Conservation (phyloP, 2,329 filamentous ascomycete species). For the Hortaea werneckii region DNA sequence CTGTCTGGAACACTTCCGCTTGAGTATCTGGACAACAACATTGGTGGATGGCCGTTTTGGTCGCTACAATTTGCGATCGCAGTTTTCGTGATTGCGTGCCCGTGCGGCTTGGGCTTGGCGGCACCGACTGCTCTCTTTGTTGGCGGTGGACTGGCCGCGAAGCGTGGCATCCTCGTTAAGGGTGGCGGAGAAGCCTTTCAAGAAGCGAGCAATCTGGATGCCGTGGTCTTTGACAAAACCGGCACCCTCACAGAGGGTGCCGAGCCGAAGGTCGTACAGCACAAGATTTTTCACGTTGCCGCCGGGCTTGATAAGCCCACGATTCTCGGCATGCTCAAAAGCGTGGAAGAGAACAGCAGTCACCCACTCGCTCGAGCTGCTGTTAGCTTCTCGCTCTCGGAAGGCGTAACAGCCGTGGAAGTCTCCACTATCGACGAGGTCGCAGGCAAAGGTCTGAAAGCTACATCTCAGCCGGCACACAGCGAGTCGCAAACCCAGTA, state of each 20-base stretch:
- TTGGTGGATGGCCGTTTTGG: constrained; percentile 61
- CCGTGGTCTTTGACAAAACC: constrained; percentile 64
- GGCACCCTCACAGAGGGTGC: constrained; percentile 68
- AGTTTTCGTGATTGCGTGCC: constrained; percentile 79
- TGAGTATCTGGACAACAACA: constrained; percentile 43
- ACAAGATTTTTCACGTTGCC: constrained; percentile 26
- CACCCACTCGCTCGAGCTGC: constrained; percentile 67
- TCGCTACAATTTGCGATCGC: constrained; percentile 75
- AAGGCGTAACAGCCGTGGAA: constrained; percentile 20
- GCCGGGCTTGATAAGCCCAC: constrained; percentile 11
- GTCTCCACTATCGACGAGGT: constrained; percentile 46
- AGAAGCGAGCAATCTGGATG: constrained; percentile 63
- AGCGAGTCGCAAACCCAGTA: constrained; percentile 6
- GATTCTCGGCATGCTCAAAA: constrained; percentile 48
- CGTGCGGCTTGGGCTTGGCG: constrained; percentile 74
- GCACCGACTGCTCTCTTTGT: constrained; percentile 78
- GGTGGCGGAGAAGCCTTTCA: constrained; percentile 80
- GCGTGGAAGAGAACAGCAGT: constrained; percentile 60
- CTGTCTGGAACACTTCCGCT: constrained; percentile 46
- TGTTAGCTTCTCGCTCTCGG: constrained; percentile 58
- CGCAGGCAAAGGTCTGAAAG: constrained; percentile 61
- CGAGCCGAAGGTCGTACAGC: constrained; percentile 57
- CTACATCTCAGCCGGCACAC: constrained; percentile 21
- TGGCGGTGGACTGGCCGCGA: constrained; percentile 67
- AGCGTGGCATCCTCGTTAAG: constrained; percentile 70